Conservation (phyloP, 805 yeast species). For the Nakazawaea ambrosiae region DNA sequence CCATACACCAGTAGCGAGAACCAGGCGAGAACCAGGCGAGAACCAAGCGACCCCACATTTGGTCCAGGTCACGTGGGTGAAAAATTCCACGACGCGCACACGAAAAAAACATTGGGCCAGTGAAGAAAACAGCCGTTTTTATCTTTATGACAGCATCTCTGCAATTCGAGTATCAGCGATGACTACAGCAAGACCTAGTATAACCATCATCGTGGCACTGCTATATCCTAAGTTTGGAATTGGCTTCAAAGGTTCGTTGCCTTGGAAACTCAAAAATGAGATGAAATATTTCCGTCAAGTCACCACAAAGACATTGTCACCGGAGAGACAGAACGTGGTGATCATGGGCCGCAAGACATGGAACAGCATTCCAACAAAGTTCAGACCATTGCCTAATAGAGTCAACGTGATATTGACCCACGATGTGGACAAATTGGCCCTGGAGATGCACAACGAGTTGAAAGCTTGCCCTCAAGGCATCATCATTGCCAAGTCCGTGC, state of each 20-base stretch:
- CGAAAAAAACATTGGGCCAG: no score
- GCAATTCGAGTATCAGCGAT: no score
- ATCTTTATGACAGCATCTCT: no score
- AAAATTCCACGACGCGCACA: no score
- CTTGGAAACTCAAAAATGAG: slow-evolving; percentile 83
- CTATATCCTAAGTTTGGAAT: slow-evolving; percentile 76
- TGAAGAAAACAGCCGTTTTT: no score
- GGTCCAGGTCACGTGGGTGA: no score
- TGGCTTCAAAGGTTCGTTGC: slow-evolving; percentile 73
- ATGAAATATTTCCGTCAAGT: slow-evolving; percentile 78
- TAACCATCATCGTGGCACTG: slow-evolving; percentile 80
- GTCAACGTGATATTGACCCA: slow-evolving; percentile 72
- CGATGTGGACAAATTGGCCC: slow-evolving; percentile 17
- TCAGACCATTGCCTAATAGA: slow-evolving; percentile 76
- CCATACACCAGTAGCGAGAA: background rate
- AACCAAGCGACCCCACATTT: no score
- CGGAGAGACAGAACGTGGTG: slow-evolving; percentile 58
- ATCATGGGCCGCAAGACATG: slow-evolving; percentile 96
- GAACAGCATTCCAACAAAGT: slow-evolving; percentile 83
- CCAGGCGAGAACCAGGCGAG: no score
- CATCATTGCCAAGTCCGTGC: slow-evolving; percentile 14
- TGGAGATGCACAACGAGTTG: slow-evolving; percentile 21
- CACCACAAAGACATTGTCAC: slow-evolving; percentile 39
- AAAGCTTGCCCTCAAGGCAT: background rate
- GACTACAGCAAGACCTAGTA: slow-evolving; percentile 22